Conservation (phyloP, 768 basidiomycete species). For the Postia placenta region DNA sequence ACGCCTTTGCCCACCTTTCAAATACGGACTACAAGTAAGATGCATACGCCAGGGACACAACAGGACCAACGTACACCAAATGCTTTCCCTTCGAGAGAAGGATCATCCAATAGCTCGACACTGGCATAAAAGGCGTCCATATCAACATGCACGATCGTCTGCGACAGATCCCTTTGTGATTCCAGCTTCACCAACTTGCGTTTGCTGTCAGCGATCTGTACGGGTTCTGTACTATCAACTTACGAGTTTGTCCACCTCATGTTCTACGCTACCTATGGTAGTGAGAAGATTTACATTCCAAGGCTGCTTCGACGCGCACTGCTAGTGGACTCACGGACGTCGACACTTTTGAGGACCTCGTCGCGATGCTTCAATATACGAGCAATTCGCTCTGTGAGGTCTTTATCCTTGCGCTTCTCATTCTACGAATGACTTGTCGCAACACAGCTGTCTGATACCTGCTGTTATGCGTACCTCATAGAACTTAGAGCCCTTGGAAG, state of each 20-base stretch:
- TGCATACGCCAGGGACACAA: not conserved
- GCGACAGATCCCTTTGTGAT: conserved; percentile 66
- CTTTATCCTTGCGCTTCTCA: conserved; percentile 86
- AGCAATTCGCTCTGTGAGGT: conserved; percentile 70
- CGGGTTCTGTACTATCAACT: conserved; percentile 23
- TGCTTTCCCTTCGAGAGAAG: conserved; percentile 59
- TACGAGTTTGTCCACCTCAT: conserved; percentile 64
- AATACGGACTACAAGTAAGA: not conserved
- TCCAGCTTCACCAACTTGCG: conserved; percentile 66
- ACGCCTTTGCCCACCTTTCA: conserved; percentile 73
- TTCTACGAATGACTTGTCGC: conserved; percentile 40
- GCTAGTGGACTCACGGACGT: conserved; percentile 39
- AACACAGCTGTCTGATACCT: not conserved
- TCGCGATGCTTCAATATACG: conserved; percentile 62
- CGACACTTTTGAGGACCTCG: conserved; percentile 46
- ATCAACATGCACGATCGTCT: conserved; percentile 89
- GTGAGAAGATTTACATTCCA: no score
- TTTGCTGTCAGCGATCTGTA: no score
- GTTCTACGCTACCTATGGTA: conserved; percentile 52
- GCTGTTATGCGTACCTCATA: conserved; percentile 56
- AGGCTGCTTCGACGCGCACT: not conserved
- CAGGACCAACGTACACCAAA: conserved; percentile 49
- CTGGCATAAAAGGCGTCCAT: conserved; percentile 93
- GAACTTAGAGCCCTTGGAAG: conserved; percentile 89
- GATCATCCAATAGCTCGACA: conserved; percentile 67